Evolutionary conservation across 2,329 filamentous ascomycete species (phyloP).

Genomic region (Sclerotinia subarctica): DNA sequence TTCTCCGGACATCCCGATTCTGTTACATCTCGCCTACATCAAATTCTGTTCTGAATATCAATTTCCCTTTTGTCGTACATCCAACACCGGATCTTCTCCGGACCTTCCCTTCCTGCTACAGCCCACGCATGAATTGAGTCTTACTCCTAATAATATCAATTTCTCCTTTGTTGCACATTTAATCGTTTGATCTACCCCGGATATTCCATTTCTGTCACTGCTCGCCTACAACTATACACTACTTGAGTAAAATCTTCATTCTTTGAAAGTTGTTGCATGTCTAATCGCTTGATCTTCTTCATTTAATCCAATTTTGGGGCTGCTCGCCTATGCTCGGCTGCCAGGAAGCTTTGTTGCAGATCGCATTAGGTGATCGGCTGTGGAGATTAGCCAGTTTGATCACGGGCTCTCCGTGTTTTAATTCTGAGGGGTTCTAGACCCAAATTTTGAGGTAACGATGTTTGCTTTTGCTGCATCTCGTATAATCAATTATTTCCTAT

Average conservation of each 20-base stretch:
- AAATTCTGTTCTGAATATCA: too few species aligned
- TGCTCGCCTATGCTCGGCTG: conserved; percentile 7
- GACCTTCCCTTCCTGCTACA: background rate
- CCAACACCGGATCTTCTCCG: background rate
- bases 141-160: background rate
- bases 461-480: conserved; percentile 14
- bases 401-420: conserved; percentile 9
- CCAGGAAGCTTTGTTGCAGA: conserved; percentile 2
- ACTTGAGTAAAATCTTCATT: background rate
- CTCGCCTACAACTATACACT: background rate
- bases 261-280: background rate
- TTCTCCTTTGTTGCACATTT: background rate
- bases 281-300: conserved; percentile 14
- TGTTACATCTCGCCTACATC: background rate
- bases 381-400: conserved; percentile 7
- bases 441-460: background rate
- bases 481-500: conserved; percentile 18
- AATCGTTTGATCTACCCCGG: background rate
- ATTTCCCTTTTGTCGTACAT: background rate
- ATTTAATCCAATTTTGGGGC: conserved; percentile 1
- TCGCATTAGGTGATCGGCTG: conserved; percentile 8
- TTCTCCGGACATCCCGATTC: background rate
- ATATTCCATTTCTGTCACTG: background rate
- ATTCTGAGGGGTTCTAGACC: background rate
- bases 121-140: background rate